Base-by-base conservation (phyloP, 441 rosid species). In the Theobroma grandiflorum region DNA sequence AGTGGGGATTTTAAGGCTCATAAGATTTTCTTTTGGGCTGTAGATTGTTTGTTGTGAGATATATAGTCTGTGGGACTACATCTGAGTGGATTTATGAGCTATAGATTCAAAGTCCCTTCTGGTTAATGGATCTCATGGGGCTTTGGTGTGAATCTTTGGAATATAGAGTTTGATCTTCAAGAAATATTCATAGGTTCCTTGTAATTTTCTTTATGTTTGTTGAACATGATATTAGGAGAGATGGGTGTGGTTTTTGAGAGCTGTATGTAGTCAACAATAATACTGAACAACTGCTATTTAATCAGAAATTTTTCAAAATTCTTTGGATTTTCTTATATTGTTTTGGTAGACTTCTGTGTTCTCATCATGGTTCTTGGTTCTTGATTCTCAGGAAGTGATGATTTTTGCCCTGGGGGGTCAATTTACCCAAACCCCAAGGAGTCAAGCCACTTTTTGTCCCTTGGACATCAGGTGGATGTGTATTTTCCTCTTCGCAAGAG, bases 401-500 rank as follows among this genome's bases (percentile, higher is more conserved):
- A 91, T 78, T 96, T 95, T 85, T 91, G 84, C 89, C 86, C 87
- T 55, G 88, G 90, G 67, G 93, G 92, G 2, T 75, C 95, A 20
- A 74, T 92, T 43, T 92, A 87, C 84, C 78, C 94, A 75, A 96
- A 91, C 78, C 95, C 94, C 6, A 88, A 86, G 91, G 96, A 85
- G 68, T 68, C 88, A 40, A 89, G 85, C 82, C 89, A 87, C 67
- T 82, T 94, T 79, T 79, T 85, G 67, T 76, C 98, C 22, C 86
- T 82, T 85, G 91, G 90, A 74, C 88, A 72, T 78, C 82, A 80
- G 59, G 90, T 91, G 65, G 99, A 93, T 83, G 78, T 89, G 10
- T 96, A 89, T 86, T 91, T 79, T 83, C 96, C 95, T 86, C 89
- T 95, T 63, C 70, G 82, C 82, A 97, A 97, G 95, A 90, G 97